phyloP scores from a whole-genome alignment of 306 rosid genomes.

The Begonia loranthoides region DNA sequence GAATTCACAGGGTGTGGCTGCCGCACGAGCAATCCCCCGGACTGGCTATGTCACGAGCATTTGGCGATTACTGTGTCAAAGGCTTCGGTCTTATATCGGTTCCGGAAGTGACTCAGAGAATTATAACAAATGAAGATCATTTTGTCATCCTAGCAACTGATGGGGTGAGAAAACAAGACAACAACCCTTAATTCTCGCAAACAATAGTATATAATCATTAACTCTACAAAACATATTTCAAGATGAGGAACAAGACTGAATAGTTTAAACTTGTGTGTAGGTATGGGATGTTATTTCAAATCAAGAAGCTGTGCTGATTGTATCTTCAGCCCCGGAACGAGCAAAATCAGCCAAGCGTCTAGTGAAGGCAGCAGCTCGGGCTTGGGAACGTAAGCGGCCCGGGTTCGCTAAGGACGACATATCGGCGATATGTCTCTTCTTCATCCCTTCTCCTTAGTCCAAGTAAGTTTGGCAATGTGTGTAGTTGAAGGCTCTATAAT shows the following conservation, averaged over 20 bases:
- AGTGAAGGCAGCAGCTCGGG: slow-evolving; percentile 54
- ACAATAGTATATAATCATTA: not conserved
- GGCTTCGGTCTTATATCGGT: slow-evolving; percentile 81
- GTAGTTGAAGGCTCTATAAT: too few relatives aligned
- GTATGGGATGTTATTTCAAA: slow-evolving; percentile 95
- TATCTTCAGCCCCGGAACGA: slow-evolving; percentile 38
- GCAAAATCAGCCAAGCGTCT: slow-evolving; percentile 48
- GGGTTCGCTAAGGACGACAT: slow-evolving; percentile 83
- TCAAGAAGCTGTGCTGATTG: slow-evolving; percentile 84
- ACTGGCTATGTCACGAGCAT: slow-evolving; percentile 93
- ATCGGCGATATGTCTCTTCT: slow-evolving; percentile 88
- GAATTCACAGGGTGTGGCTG: slow-evolving; percentile 78
- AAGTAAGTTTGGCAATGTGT: not conserved
- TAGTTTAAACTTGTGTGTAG: slow-evolving; percentile 12
- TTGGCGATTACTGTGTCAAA: slow-evolving; percentile 82
- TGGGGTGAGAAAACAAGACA: slow-evolving; percentile 42
- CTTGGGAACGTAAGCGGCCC: slow-evolving; percentile 85
- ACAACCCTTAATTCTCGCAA: not conserved
- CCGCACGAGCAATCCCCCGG: slow-evolving; percentile 76
- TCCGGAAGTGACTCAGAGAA: slow-evolving; percentile 78
- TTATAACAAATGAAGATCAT: slow-evolving; percentile 46
- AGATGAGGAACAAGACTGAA: too few relatives aligned
- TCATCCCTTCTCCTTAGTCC: slow-evolving; percentile 30
- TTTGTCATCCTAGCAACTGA: slow-evolving; percentile 86
- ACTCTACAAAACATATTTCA: not conserved